Evolutionary conservation across 805 yeast species (phyloP).

Genomic region (Myxozyma monticola): DNA sequence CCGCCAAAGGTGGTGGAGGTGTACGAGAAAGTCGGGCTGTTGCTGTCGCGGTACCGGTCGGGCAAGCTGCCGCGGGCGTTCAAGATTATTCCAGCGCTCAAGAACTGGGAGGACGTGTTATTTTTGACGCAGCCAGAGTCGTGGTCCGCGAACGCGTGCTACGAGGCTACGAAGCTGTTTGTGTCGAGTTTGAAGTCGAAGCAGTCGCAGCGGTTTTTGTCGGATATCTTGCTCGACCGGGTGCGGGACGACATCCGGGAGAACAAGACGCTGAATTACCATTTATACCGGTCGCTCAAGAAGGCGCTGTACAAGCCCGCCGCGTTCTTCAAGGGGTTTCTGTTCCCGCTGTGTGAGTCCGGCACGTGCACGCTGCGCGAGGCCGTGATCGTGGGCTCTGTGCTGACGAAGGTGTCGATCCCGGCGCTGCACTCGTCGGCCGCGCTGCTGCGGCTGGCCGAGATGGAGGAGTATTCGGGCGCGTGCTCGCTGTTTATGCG

Average conservation of each 20-base stretch:
- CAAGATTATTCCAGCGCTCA: conserved; percentile 88
- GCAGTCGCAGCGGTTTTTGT: conserved; percentile 70
- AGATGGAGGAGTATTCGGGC: conserved; percentile 73
- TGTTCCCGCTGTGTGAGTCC: conserved; percentile 80
- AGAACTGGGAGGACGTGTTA: conserved; percentile 93
- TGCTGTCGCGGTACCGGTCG: conserved; percentile 84
- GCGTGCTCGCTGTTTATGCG: conserved; percentile 88
- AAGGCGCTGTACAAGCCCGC: conserved; percentile 95
- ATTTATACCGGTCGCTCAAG: conserved; percentile 85
- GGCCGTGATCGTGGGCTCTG: conserved; percentile 93
- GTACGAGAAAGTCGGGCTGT: conserved; percentile 81
- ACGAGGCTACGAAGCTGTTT: conserved; percentile 91
- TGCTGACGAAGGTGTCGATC: conserved; percentile 81
- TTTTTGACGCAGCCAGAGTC: conserved; percentile 87
- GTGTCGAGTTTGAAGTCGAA: conserved; percentile 84
- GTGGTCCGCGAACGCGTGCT: conserved; percentile 95
- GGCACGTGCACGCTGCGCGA: conserved; percentile 76
- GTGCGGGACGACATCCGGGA: conserved; percentile 44
- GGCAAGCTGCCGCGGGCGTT: conserved; percentile 96
- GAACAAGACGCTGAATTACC: conserved; percentile 73
- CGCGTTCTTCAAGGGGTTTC: conserved; percentile 94
- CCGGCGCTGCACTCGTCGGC: conserved; percentile 97
- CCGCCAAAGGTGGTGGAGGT: conserved; percentile 98
- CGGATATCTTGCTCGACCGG: conserved; percentile 42
- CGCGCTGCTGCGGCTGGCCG: conserved; percentile 80